These are phyloP conservation scores for Aspergillus spinulosporus DNA, from an alignment of 2,329 filamentous ascomycete species.

Conservation along the genomic window DNA sequence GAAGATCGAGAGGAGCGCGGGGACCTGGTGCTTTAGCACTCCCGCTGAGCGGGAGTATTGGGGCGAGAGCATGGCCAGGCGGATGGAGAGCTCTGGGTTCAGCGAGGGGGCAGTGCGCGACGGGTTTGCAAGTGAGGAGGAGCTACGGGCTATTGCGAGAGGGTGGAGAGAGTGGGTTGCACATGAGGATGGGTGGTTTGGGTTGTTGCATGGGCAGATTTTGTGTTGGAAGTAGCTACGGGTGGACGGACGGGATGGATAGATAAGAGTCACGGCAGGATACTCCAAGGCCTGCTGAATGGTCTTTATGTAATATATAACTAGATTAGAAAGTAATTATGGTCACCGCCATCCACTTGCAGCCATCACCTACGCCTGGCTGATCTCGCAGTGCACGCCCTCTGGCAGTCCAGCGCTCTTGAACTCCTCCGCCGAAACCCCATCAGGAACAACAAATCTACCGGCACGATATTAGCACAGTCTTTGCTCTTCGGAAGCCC, in stretches of 20 bases:
- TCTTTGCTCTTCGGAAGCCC: too few relatives aligned
- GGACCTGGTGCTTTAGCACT: constrained; percentile 39
- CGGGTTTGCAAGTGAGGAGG: constrained; percentile 33
- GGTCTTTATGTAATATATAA: not conserved
- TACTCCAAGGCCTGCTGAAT: not conserved
- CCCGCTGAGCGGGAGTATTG: constrained; percentile 36
- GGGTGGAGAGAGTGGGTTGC: constrained; percentile 39
- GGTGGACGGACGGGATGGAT: not conserved
- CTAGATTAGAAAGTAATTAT: too few relatives aligned
- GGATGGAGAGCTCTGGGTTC: constrained; percentile 32
- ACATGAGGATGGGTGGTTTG: constrained; percentile 40
- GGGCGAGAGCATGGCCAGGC: constrained; percentile 37
- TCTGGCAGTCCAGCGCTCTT: constrained; percentile 14
- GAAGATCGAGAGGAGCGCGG: constrained; percentile 31
- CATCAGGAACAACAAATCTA: constrained; percentile 18
- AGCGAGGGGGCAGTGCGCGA: constrained; percentile 30
- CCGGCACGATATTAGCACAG: not conserved
- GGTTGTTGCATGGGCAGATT: constrained; percentile 40
- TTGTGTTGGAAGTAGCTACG: constrained; percentile 34
- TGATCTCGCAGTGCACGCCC: constrained; percentile 16
- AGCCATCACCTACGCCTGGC: not conserved
- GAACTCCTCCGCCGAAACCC: constrained; percentile 15
- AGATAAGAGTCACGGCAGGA: not conserved
- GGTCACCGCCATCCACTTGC: not conserved
- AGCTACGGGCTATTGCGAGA: constrained; percentile 33